Percentiles rank a stretch among this genome's conserved stretches.
Evolutionary conservation across 2,329 filamentous ascomycete genomes (phyloP).

Genomic region (Pochonia chlamydosporia): DNA sequence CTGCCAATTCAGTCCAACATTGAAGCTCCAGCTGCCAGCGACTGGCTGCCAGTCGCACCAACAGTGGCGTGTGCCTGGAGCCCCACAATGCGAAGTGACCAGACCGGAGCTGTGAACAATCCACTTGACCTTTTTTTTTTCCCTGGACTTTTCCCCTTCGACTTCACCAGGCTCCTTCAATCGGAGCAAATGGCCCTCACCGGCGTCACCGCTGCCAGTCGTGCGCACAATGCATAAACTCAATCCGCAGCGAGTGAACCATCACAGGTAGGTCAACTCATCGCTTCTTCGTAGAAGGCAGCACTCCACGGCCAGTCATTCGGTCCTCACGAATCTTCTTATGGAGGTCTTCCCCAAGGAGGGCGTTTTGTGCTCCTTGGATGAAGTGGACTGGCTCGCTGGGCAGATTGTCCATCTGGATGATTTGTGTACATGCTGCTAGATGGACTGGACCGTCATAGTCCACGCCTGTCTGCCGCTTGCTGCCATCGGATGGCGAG

Average conservation of each 20-base stretch:
- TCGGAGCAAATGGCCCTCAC: neutral
- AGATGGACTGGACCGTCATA: conserved; percentile 47
- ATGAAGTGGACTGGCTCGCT: conserved; percentile 31
- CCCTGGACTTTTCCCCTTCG: neutral
- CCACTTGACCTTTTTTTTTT: too few relatives aligned
- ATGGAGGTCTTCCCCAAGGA: conserved; percentile 27
- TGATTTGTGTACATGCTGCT: conserved; percentile 25
- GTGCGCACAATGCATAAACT: neutral
- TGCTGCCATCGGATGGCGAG: conserved; percentile 4
- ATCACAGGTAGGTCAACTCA: neutral
- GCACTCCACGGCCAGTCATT: conserved; percentile 25
- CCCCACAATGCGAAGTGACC: too few relatives aligned
- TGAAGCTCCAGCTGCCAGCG: too few relatives aligned
- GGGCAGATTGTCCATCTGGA: neutral
- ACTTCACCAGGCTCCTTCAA: too few relatives aligned
- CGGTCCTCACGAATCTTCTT: conserved; percentile 27
- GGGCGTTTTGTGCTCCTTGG: conserved; percentile 29
- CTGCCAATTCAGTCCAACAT: too few relatives aligned
- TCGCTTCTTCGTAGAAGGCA: conserved; percentile 11
- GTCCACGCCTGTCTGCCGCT: conserved; percentile 38
- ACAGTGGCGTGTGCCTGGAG: too few relatives aligned
- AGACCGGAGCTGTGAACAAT: too few relatives aligned
- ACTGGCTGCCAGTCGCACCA: too few relatives aligned
- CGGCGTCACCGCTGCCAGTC: neutral
- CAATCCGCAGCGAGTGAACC: neutral